Evolutionary conservation across 805 yeast genomes (phyloP).

Genomic region (Cyberlindnera mississippiensis): DNA sequence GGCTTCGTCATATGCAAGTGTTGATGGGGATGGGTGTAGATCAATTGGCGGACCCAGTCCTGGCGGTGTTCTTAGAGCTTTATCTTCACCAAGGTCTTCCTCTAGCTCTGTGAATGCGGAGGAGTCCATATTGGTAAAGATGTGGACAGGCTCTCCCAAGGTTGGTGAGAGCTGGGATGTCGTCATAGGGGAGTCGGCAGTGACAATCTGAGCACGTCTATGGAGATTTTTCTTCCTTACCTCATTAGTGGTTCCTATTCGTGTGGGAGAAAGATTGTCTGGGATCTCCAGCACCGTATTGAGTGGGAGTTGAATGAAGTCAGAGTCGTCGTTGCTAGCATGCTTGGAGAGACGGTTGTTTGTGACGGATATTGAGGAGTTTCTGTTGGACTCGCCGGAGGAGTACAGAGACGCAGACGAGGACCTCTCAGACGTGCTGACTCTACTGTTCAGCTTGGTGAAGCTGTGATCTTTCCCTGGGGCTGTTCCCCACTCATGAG

Average conservation of each 20-base stretch:
- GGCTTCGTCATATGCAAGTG: neutral
- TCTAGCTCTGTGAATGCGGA: constrained; percentile 1
- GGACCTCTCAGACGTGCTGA: constrained; percentile 3
- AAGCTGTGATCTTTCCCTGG: constrained; percentile 1
- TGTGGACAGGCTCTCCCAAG: constrained; percentile 7
- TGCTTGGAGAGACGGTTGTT: constrained; percentile 3
- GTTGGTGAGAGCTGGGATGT: neutral
- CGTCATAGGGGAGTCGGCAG: constrained; percentile 15
- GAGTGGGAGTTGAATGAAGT: constrained; percentile 14
- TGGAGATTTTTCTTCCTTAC: constrained; percentile 18
- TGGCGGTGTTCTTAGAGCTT: neutral
- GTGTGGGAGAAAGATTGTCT: constrained; percentile 4
- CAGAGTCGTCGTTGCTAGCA: constrained; percentile 2
- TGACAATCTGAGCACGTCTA: constrained; percentile 26
- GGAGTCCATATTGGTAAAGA: constrained; percentile 8
- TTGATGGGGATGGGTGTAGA: neutral
- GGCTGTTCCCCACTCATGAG: constrained; percentile 45
- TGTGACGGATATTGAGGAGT: constrained; percentile 1
- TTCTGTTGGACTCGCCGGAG: constrained; percentile 4
- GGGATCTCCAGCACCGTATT: constrained; percentile 24
- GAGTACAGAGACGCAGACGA: constrained; percentile 7
- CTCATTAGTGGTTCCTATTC: neutral
- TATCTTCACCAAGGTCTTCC: neutral
- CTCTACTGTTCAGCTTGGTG: neutral
- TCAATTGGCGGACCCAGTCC: constrained; percentile 9